phyloP scores from a whole-genome alignment of 495 filamentous ascomycete genomes.

The Penicillium cataractarum region DNA sequence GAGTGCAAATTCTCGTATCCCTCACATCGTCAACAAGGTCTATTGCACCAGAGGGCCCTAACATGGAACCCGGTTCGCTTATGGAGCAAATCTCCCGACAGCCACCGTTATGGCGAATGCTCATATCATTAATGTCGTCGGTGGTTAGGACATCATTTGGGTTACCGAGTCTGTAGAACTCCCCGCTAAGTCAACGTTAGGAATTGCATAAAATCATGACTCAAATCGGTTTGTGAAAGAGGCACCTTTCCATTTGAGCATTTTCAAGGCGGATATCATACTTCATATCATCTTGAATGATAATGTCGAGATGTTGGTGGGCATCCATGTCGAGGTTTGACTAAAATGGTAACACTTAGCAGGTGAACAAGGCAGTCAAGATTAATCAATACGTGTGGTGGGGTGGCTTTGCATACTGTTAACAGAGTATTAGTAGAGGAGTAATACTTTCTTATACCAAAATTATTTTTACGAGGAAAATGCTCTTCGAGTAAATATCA shows the following conservation, averaged over 20 bases:
- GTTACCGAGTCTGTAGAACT: constrained; percentile 1
- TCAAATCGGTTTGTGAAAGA: not conserved
- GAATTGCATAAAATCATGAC: not conserved
- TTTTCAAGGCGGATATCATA: constrained; percentile 2
- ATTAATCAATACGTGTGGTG: not conserved
- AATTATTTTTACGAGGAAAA: no score
- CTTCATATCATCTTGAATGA: not conserved
- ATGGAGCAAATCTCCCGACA: not conserved
- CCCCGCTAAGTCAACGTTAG: not conserved
- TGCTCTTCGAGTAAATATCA: not conserved
- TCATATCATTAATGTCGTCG: constrained; percentile 2
- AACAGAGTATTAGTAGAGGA: no score
- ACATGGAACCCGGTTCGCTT: constrained; percentile 1
- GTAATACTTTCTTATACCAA: no score
- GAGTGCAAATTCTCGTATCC: constrained; percentile 5
- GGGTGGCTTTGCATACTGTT: no score
- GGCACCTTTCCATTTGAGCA: constrained; percentile 4
- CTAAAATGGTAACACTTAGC: not conserved
- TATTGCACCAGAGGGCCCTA: not conserved
- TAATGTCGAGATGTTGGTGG: not conserved
- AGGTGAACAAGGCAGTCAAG: not conserved
- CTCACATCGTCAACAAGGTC: constrained; percentile 1
- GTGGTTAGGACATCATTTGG: constrained; percentile 5
- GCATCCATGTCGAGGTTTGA: not conserved
- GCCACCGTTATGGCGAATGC: constrained; percentile 2